Conservation (phyloP, 768 basidiomycete genomes). For the Leccinellum rugosiceps region DNA sequence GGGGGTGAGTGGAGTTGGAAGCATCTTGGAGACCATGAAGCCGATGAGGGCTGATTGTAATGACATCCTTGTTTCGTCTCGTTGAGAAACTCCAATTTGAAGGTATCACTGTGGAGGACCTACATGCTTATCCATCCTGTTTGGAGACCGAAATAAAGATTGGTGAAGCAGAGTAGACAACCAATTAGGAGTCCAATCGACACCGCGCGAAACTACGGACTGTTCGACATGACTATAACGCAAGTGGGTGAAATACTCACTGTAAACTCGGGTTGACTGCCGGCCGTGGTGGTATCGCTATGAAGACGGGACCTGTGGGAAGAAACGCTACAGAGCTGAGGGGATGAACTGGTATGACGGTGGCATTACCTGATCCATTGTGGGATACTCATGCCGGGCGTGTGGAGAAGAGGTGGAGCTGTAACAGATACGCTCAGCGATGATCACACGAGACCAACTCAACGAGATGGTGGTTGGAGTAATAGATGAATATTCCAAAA, state of each 20-base stretch:
- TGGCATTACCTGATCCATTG: slow-evolving; percentile 24
- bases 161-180: slow-evolving; percentile 87
- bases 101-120: slow-evolving; percentile 14
- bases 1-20: slow-evolving; percentile 73
- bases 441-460: too few species aligned
- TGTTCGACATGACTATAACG: background rate
- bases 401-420: too few species aligned
- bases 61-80: slow-evolving; percentile 73
- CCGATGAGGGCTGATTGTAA: slow-evolving; percentile 92
- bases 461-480: too few species aligned
- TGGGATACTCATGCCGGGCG: slow-evolving; percentile 11
- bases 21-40: slow-evolving; percentile 74
- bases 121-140: slow-evolving; percentile 91
- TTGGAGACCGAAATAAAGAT: slow-evolving; percentile 83
- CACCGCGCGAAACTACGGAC: slow-evolving; percentile 51
- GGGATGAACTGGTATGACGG: background rate
- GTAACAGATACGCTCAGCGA: too few species aligned
- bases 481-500: too few species aligned
- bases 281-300: background rate
- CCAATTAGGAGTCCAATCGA: slow-evolving; percentile 79
- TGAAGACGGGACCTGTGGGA: slow-evolving; percentile 5
- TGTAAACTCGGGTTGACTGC: slow-evolving; percentile 27
- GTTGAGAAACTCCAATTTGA: background rate
- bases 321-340: background rate
- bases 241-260: slow-evolving; percentile 10